Base-by-base conservation (phyloP, 345 rosid species). In the Gossypium rotundifolium region DNA sequence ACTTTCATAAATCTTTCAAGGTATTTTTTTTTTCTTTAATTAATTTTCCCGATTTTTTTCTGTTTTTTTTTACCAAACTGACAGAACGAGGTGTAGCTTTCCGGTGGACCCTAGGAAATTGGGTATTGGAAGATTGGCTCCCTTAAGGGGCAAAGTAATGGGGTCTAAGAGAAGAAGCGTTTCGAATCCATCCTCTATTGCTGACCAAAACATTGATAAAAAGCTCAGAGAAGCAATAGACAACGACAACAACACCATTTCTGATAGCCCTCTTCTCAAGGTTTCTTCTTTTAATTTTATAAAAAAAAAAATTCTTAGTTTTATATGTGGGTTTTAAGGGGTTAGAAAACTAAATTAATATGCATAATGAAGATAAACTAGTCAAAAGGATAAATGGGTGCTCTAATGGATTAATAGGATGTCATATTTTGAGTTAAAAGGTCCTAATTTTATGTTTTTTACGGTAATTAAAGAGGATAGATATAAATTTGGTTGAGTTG, bases 21-120 rank as follows among this genome's bases (percentile, higher is more conserved):
- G 91, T 87, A n/a, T n/a, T 69, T 52, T 1, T 68, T 68, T 55
- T 12, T 76, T 1, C 44, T 74, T 55, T 76, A 13, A 69, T 71
- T 40, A 46, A 46, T 74, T 75, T 17, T 14, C 18, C 12, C 20
- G 13, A 2, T 45, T 58, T 63, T 74, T 33, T 33, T 33, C 40
- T 17, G 48, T 64, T 62, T 53, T 51, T 51, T 75, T 59, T 42
- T n/a, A 55, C 18, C 11, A 63, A 70, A 48, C 75, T 59, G 22
- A 76, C 67, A 33, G 78, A 74, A 10, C 68, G 81, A 57, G 74
- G 11, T 83, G 82, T 83, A 83, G 97, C 61, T 79, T 83, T 81
- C 81, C 86, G 68, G 87, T 48, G 38, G 73, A 78, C 58, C 74
- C 81, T 33, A 74, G 83, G 77, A 79, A 74, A 42, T 79, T 81